Conservation (phyloP, 2,329 filamentous ascomycete genomes). For the Gaeumannomyces tritici region DNA sequence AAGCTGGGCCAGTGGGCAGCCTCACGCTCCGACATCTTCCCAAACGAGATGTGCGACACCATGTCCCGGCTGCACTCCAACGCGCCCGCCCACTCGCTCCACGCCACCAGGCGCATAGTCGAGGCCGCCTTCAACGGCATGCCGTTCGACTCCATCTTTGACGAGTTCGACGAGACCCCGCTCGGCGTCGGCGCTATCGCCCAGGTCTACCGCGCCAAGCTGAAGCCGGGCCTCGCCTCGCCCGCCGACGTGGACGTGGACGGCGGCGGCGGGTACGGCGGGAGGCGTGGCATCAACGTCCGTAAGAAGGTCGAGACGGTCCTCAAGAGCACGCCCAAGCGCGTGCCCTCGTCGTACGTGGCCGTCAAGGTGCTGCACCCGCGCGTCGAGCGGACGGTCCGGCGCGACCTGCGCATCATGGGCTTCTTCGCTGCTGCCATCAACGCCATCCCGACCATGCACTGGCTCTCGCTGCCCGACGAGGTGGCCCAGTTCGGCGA, state of each 20-base stretch:
- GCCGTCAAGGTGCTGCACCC: constrained; percentile 95
- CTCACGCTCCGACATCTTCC: constrained; percentile 92
- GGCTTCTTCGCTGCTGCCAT: constrained; percentile 75
- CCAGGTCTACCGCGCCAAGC: constrained; percentile 91
- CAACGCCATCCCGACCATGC: constrained; percentile 84
- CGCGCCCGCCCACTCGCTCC: constrained; percentile 82
- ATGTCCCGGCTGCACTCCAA: constrained; percentile 96
- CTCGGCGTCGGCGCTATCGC: constrained; percentile 93
- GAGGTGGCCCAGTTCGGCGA: constrained; percentile 91
- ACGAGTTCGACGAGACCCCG: constrained; percentile 84
- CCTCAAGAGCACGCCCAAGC: constrained; percentile 74
- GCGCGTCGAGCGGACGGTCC: constrained; percentile 77
- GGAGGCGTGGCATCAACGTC: constrained; percentile 42
- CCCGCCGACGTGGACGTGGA: constrained; percentile 48
- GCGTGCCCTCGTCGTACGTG: constrained; percentile 85
- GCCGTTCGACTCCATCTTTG: constrained; percentile 83
- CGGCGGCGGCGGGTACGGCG: constrained; percentile 11
- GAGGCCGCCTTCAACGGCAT: constrained; percentile 72
- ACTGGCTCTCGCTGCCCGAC: constrained; percentile 93
- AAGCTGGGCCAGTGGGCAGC: constrained; percentile 99
- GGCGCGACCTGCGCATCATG: constrained; percentile 93
- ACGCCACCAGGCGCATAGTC: constrained; percentile 69
- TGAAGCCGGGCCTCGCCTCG: constrained; percentile 68
- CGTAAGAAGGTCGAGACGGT: constrained; percentile 75
- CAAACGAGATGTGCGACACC: constrained; percentile 78